Base-by-base conservation (phyloP, 2,329 filamentous ascomycete genomes). In the Cryphonectria nitschkei region DNA sequence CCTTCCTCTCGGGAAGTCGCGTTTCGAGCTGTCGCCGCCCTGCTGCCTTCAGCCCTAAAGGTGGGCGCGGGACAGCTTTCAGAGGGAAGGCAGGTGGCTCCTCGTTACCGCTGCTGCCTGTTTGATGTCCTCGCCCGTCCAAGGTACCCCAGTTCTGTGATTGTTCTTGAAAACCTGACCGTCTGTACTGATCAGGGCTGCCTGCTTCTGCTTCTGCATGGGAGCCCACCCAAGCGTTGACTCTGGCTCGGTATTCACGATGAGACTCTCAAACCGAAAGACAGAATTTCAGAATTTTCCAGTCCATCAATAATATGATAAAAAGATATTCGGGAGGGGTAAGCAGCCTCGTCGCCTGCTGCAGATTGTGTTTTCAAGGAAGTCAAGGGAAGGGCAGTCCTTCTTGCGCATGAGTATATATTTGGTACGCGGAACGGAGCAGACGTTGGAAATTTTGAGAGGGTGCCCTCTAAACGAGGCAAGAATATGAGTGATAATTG, bases 1-100 rank as follows among this genome's bases (percentile, higher is more conserved):
- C 37, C 14, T 46, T 19, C 43, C 22, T 50, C 46, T 50, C 22
- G 14, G 54, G 70, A 68, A 71, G 70, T 64, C 67, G 67, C 70
- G 67, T 67, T 69, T 41, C 43, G 66, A 66, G 29, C 67, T 46
- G 63, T 58, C 63, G 43, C 56, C 52, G 43, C 29, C 61, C 43
- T 26, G 46, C 58, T 11, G 61, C 61, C 22, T 34, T 58, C 26
- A 62, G 19, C 26, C 7, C 32, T 16, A n/a, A 22, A 39, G 22
- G 16, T 61, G 19, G 58, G 32, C 58, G 52, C 52, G 19, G 32
- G 22, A n/a, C 58, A 9, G 22, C 46, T 50, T 50, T 6, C 32
- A 16, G 58, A 22, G 39, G 22, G 58, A 34, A 61, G 58, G 34
- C 34, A 34, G 58, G 43, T 39, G 37, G 41, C 39, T 32, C 19